Conservation (phyloP, 768 basidiomycete genomes). For the Tulasnella sp. region DNA sequence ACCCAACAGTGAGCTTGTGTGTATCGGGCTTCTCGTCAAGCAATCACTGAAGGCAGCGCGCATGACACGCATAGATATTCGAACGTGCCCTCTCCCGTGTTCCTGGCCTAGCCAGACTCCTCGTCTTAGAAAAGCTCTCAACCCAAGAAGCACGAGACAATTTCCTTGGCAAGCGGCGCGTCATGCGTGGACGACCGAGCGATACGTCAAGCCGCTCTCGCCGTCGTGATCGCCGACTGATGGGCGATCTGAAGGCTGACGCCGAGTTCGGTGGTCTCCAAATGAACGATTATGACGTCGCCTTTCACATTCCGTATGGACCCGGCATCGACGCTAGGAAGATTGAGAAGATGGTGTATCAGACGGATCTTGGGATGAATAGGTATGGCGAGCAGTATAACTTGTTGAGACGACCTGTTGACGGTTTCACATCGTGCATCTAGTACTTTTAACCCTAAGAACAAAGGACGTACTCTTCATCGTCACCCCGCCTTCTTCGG, state of each 20-base stretch:
- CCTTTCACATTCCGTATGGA: constrained; percentile 51
- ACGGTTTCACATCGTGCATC: too few relatives aligned
- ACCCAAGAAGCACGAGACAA: constrained; percentile 34
- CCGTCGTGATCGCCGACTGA: constrained; percentile 34
- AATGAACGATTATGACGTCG: constrained; percentile 49
- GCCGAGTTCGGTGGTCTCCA: constrained; percentile 36
- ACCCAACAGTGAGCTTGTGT: constrained; percentile 41
- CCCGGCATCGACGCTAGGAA: constrained; percentile 47
- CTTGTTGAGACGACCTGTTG: too few relatives aligned
- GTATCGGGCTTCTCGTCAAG: neutral
- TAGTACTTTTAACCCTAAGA: constrained; percentile 53
- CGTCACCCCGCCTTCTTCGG: constrained; percentile 57
- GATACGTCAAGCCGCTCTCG: constrained; percentile 23
- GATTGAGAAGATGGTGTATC: constrained; percentile 47
- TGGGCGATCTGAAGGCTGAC: constrained; percentile 46
- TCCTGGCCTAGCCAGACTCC: constrained; percentile 49
- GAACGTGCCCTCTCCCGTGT: constrained; percentile 48
- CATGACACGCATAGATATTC: too few relatives aligned
- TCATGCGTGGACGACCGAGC: constrained; percentile 41
- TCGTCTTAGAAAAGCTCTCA: constrained; percentile 50
- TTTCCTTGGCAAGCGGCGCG: constrained; percentile 41
- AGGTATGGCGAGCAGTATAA: neutral
- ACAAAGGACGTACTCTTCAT: constrained; percentile 48
- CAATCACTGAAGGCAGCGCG: neutral
- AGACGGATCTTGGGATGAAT: constrained; percentile 33